Evolutionary conservation across 352 stramenopile genomes (phyloP), one percentile per base, ranked within the genome.

Genomic region (Phytophthora palmivora): DNA sequence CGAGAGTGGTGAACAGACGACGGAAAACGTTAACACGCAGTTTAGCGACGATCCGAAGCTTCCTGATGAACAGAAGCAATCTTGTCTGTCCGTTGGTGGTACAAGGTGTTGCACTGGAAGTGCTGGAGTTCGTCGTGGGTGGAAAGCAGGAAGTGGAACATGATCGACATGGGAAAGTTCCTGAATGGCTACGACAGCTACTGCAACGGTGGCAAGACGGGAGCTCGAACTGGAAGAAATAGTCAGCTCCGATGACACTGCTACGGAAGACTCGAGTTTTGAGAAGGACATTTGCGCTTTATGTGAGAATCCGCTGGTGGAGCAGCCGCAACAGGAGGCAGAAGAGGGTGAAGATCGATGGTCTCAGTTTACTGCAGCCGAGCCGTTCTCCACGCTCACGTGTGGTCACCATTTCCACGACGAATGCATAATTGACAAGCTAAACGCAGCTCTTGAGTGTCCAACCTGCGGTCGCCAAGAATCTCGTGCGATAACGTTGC

Each of bases 391-490:
- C 58, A 74, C 62, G 15, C 41, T 92, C 11, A 41, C 18, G n/a
- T 92, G 81, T 33, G 81, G 79, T 24, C 81, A 90, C 37, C 67
- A 73, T 19, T 90, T 90, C 64, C 81, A 92, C 63, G 81, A 92
- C 61, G n/a, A n/a, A n/a, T n/a, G n/a, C n/a, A n/a, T n/a, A n/a
- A n/a, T n/a, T n/a, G n/a, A n/a, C n/a, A n/a, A n/a, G n/a, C n/a
- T n/a, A n/a, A n/a, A n/a, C n/a, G n/a, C n/a, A n/a, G n/a, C n/a
- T n/a, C n/a, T n/a, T n/a, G n/a, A n/a, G n/a, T n/a, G n/a, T n/a
- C n/a, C n/a, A n/a, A n/a, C n/a, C n/a, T n/a, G n/a, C n/a, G n/a
- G n/a, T n/a, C n/a, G n/a, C n/a, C n/a, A n/a, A n/a, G n/a, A n/a
- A n/a, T n/a, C n/a, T n/a, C n/a, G n/a, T n/a, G n/a, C n/a, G n/a